Percentiles rank a stretch among this genome's conserved stretches.
These are phyloP conservation scores for Hemileccinum impolitum DNA, from an alignment of 768 basidiomycete genomes.

Conservation along the genomic window DNA sequence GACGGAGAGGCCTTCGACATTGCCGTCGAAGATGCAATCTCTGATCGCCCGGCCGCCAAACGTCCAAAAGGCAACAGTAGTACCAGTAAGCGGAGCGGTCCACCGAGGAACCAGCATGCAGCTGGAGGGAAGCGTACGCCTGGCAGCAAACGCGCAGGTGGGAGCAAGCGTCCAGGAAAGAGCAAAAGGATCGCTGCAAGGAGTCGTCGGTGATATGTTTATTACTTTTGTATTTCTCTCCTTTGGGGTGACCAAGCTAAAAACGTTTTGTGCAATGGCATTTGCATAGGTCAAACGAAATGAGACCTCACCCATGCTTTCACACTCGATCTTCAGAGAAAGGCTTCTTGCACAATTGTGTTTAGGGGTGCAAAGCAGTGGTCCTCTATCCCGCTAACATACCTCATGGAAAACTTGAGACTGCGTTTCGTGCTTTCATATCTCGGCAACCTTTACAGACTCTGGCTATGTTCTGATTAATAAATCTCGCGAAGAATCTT, in stretches of 20 bases:
- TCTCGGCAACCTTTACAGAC: no score
- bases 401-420: no score
- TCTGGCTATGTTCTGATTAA: no score
- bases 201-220: conserved; percentile 25
- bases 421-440: no score
- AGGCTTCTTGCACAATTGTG: no score
- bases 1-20: conserved; percentile 75
- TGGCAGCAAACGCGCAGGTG: conserved; percentile 27
- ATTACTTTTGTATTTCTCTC: background rate
- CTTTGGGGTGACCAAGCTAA: no score
- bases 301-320: no score
- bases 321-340: no score
- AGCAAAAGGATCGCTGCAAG: conserved; percentile 48
- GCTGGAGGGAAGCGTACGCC: conserved; percentile 18
- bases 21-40: conserved; percentile 85
- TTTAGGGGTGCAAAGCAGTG: no score
- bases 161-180: conserved; percentile 57
- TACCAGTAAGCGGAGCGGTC: conserved; percentile 29
- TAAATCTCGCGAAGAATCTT: no score
- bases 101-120: conserved; percentile 42
- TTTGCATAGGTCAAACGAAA: background rate
- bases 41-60: conserved; percentile 64
- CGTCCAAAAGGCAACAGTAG: conserved; percentile 35
- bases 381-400: no score
- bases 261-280: background rate